Percentiles rank a stretch among this genome's conserved stretches.
These are phyloP conservation scores for Sistotremastrum niveocremeum DNA, from an alignment of 768 basidiomycete genomes.

Conservation along the genomic window DNA sequence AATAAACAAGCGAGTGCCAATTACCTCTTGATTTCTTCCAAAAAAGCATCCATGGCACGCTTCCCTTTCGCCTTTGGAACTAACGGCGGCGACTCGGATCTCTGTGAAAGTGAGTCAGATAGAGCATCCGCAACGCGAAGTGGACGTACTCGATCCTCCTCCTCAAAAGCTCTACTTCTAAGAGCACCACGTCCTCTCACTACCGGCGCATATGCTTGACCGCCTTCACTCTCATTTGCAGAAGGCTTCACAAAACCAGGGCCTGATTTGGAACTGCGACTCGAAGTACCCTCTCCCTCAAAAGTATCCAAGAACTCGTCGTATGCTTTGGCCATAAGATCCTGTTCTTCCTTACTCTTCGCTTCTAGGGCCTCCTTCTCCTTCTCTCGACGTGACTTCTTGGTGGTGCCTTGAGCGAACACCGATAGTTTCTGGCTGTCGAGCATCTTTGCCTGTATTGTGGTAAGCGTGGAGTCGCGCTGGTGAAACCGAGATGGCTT, in stretches of 20 bases:
- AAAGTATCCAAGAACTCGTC: slow-evolving; percentile 79
- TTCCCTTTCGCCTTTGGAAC: slow-evolving; percentile 77
- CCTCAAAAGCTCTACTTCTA: slow-evolving; percentile 12
- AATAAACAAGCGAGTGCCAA: not conserved
- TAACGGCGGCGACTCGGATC: slow-evolving; percentile 36
- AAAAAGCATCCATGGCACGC: slow-evolving; percentile 89
- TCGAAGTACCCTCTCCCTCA: slow-evolving; percentile 46
- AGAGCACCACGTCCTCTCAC: slow-evolving; percentile 9
- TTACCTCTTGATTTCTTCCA: slow-evolving; percentile 92
- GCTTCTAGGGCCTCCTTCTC: slow-evolving; percentile 88
- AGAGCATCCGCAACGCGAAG: not conserved
- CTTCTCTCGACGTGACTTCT: slow-evolving; percentile 84
- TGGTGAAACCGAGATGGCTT: too few species aligned
- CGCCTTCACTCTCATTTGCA: slow-evolving; percentile 26
- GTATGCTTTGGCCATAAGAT: slow-evolving; percentile 62
- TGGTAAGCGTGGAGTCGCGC: slow-evolving; percentile 37
- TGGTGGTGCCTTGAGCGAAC: slow-evolving; percentile 72
- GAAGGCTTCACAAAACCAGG: slow-evolving; percentile 50
- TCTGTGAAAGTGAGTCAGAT: not conserved
- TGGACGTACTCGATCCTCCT: slow-evolving; percentile 10
- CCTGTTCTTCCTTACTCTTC: slow-evolving; percentile 76
- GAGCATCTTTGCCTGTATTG: slow-evolving; percentile 66
- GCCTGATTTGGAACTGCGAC: slow-evolving; percentile 30
- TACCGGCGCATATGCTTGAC: slow-evolving; percentile 26
- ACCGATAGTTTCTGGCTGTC: slow-evolving; percentile 78